These are phyloP conservation scores for Conidiobolus incongruus DNA, from an alignment of 371 early-diverging fungal genomes.

Conservation along the genomic window DNA sequence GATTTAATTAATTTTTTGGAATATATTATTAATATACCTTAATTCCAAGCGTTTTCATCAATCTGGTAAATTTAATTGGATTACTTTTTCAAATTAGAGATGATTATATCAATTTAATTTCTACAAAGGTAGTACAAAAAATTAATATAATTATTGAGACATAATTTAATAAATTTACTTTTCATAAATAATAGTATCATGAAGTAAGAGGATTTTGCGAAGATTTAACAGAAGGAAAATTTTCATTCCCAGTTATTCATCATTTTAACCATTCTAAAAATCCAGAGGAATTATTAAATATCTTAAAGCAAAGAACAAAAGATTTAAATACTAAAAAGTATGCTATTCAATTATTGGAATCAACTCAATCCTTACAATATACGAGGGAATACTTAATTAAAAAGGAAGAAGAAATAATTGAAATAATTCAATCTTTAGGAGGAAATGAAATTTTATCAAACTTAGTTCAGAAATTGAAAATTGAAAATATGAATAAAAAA, in stretches of 20 bases:
- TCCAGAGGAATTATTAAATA: constrained; percentile 50
- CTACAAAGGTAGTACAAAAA: constrained; percentile 34
- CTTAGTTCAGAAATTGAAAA: no score
- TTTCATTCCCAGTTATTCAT: constrained; percentile 85
- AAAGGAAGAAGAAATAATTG: no score
- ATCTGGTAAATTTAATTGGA: constrained; percentile 68
- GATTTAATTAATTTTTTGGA: no score
- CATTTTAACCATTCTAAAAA: constrained; percentile 37
- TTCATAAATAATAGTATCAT: no score
- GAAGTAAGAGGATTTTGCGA: constrained; percentile 91
- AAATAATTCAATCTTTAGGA: no score
- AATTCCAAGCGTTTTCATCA: constrained; percentile 37
- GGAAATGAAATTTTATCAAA: no score
- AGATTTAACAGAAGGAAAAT: constrained; percentile 95
- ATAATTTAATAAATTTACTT: no score
- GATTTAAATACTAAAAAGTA: constrained; percentile 64
- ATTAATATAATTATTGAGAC: no score
- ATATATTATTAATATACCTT: no score
- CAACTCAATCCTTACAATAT: no score
- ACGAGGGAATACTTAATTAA: no score
- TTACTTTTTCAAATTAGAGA: constrained; percentile 89
- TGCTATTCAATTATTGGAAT: constrained; percentile 61
- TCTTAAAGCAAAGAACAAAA: constrained; percentile 61
- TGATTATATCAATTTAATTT: constrained; percentile 82
- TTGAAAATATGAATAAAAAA: no score